Evolutionary conservation across 2,329 filamentous ascomycete species (phyloP).

Genomic region (Neopestalotiopsis sp.): DNA sequence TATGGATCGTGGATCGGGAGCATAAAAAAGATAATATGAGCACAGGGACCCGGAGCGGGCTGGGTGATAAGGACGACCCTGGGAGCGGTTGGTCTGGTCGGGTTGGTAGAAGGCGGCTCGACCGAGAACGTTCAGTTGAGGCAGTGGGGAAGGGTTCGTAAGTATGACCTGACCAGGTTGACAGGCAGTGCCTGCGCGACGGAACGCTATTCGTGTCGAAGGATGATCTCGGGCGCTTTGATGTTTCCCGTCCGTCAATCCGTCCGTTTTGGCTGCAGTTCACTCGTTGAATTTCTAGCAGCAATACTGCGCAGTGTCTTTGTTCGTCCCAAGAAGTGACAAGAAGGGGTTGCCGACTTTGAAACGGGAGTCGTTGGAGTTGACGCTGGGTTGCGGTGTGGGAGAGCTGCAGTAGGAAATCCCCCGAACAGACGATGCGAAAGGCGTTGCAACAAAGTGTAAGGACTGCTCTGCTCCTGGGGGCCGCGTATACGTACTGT

Average conservation of each 20-base stretch:
- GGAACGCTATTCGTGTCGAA: conserved; percentile 14
- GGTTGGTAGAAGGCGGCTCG: conserved; percentile 1
- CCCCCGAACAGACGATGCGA: neutral
- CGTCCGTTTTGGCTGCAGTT: neutral
- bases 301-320: neutral
- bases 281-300: neutral
- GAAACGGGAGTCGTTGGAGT: conserved; percentile 16
- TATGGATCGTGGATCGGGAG: conserved; percentile 10
- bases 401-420: neutral
- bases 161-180: neutral
- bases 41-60: neutral
- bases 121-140: conserved; percentile 4
- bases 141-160: conserved; percentile 1
- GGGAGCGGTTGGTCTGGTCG: neutral
- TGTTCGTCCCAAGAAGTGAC: conserved; percentile 13
- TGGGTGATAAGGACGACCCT: conserved; percentile 4
- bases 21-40: conserved; percentile 8
- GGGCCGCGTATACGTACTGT: neutral
- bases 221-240: conserved; percentile 6
- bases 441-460: neutral
- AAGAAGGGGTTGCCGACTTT: conserved; percentile 4
- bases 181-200: neutral
- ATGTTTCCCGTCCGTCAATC: neutral
- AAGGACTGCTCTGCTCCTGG: neutral
- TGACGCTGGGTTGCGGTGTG: conserved; percentile 15